phyloP scores from a whole-genome alignment of 352 stramenopile genomes.

The Halophytophthora batemanensis region DNA sequence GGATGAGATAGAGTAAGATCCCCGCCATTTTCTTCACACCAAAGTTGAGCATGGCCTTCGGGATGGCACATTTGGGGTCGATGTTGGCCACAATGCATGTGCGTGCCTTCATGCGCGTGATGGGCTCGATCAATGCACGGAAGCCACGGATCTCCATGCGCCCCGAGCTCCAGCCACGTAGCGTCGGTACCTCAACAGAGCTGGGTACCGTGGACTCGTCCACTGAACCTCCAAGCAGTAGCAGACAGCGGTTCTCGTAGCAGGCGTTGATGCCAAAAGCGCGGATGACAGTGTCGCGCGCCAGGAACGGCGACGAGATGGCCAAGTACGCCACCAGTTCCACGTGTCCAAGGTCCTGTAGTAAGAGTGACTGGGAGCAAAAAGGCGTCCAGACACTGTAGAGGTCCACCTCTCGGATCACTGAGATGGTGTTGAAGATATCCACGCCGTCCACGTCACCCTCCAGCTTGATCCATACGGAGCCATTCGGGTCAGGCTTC shows the following conservation, averaged over 20 bases:
- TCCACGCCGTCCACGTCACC: conserved; percentile 73
- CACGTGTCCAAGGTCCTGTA: conserved; percentile 49
- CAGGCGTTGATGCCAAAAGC: conserved; percentile 78
- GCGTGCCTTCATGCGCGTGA: conserved; percentile 57
- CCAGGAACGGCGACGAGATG: conserved; percentile 68
- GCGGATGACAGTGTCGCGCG: conserved; percentile 64
- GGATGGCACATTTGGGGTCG: conserved; percentile 74
- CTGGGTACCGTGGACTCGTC: conserved; percentile 29
- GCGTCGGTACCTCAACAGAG: conserved; percentile 40
- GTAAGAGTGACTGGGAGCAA: conserved; percentile 60
- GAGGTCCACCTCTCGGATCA: conserved; percentile 80
- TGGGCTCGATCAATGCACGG: conserved; percentile 69
- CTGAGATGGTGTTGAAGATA: conserved; percentile 78
- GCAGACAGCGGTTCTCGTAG: conserved; percentile 69
- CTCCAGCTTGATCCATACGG: conserved; percentile 81
- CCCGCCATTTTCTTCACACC: conserved; percentile 82
- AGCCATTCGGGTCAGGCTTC: conserved; percentile 71
- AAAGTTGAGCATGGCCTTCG: conserved; percentile 73
- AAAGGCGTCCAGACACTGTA: conserved; percentile 75
- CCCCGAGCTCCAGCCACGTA: conserved; percentile 69
- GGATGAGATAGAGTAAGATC: conserved; percentile 70
- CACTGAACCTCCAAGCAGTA: conserved; percentile 63
- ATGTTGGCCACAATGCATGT: conserved; percentile 80
- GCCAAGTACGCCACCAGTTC: conserved; percentile 67
- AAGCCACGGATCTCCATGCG: conserved; percentile 75